Evolutionary conservation across 129 eudicot species (phyloP), one percentile per base, ranked within the genome.

Genomic region (Lonicera japonica): DNA sequence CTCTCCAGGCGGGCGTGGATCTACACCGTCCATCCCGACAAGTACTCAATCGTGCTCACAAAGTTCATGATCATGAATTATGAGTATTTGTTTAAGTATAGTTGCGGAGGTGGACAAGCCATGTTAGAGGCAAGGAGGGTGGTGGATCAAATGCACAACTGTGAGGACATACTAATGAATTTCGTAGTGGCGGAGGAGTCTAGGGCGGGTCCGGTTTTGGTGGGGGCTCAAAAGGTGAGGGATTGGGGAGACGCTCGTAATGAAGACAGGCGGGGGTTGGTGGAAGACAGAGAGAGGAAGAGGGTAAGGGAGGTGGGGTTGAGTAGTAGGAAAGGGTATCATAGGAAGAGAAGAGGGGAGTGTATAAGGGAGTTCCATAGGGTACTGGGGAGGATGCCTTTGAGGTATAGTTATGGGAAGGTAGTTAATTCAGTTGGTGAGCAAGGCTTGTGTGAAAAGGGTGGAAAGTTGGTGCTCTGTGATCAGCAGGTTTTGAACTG

Each of bases 141-240:
- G 39, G 95, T 92, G 58, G 99, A 92, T 20, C 73, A 66, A 19
- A 76, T 63, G 86, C 71, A 79, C 19, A 92, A 92, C 47, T 92
- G 99, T 38, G 99, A 92, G 62, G 99, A 92, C 21, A 88, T 92
- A 15, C 13, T 92, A 83, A 92, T 92, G 95, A 92, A 92, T 56
- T 85, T 88, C 38, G 91, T 88, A 53, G 89, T 61, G 67, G 89
- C 95, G 8, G 88, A 92, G 39, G 58, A 7, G 61, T 61, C 56
- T 13, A 43, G 75, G 1, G 68, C 38, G 22, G 95, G 95, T 6
- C 89, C 85, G 47, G 63, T 92, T 51, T 54, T 88, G 76, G 89
- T 80, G 7, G 99, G 78, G 56, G 95, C 78, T 19, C 59, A 70
- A 60, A 69, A 75, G 36, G 90, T 79, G 29, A 80, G 99, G 80